Conservation (phyloP, 371 early-diverging fungal species). For the Mortierella sp. region DNA sequence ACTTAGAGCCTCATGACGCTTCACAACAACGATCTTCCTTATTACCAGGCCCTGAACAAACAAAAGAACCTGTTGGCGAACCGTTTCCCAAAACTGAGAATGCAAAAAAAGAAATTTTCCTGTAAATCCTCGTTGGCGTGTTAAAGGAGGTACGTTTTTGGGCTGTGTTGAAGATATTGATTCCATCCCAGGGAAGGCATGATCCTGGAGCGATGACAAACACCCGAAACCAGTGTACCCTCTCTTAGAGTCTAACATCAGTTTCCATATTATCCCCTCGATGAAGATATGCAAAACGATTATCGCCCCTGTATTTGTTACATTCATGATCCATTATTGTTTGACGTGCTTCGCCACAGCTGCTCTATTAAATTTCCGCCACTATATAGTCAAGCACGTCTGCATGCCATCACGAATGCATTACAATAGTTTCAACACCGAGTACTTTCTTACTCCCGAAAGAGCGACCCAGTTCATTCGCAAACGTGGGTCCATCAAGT, state of each 20-base stretch:
- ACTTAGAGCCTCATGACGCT: too few species aligned
- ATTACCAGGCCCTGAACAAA: too few species aligned
- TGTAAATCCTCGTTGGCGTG: too few species aligned
- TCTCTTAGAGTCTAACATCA: background rate
- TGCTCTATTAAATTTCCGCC: background rate
- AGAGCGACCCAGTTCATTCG: background rate
- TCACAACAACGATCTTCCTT: too few species aligned
- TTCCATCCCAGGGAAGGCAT: too few species aligned
- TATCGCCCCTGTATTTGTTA: background rate
- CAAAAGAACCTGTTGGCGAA: too few species aligned
- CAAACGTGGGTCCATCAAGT: background rate
- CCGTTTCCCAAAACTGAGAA: too few species aligned
- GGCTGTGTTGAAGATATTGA: constrained; percentile 2
- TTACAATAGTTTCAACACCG: background rate
- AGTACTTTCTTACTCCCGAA: background rate
- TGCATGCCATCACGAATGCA: background rate
- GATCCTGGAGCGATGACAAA: too few species aligned
- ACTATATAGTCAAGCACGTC: background rate
- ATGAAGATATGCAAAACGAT: background rate
- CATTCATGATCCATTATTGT: background rate
- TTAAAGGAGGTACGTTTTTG: background rate
- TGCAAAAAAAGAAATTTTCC: too few species aligned
- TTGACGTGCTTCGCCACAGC: background rate
- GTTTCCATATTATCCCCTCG: background rate
- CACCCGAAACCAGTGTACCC: background rate